These are phyloP conservation scores for Daldinia sp. DNA, from an alignment of 2,329 filamentous ascomycete species.

Conservation along the genomic window DNA sequence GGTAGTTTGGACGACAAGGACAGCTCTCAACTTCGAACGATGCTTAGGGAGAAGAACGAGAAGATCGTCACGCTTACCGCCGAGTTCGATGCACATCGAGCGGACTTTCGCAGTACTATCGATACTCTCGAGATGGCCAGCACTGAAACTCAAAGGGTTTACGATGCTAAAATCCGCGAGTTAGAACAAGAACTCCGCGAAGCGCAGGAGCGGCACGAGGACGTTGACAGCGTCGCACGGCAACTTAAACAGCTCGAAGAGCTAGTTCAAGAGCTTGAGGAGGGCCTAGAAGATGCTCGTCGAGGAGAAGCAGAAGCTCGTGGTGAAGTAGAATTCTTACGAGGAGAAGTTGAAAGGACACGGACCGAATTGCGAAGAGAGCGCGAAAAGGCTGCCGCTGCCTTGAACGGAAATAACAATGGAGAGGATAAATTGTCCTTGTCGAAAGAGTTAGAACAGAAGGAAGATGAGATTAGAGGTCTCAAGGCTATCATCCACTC, in stretches of 20 bases:
- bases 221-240: constrained; percentile 88
- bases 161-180: constrained; percentile 90
- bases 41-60: constrained; percentile 94
- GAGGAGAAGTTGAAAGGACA: constrained; percentile 92
- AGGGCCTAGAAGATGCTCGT: constrained; percentile 92
- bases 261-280: constrained; percentile 94
- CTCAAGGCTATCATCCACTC: constrained; percentile 98
- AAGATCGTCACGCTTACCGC: constrained; percentile 92
- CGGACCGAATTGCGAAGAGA: constrained; percentile 88
- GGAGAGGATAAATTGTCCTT: constrained; percentile 55
- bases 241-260: constrained; percentile 97
- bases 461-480: constrained; percentile 96
- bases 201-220: constrained; percentile 81
- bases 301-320: constrained; percentile 94
- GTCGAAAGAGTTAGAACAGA: constrained; percentile 85
- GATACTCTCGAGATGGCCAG: constrained; percentile 96
- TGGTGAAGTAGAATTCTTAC: constrained; percentile 92
- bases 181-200: constrained; percentile 85
- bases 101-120: constrained; percentile 95
- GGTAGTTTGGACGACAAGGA: constrained; percentile 73
- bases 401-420: constrained; percentile 58
- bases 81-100: constrained; percentile 93
- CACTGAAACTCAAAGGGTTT: constrained; percentile 93
- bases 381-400: constrained; percentile 78
- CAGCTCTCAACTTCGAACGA: constrained; percentile 76